Conservation (phyloP, 495 filamentous ascomycete genomes). For the Jackrogersella multiformis region DNA sequence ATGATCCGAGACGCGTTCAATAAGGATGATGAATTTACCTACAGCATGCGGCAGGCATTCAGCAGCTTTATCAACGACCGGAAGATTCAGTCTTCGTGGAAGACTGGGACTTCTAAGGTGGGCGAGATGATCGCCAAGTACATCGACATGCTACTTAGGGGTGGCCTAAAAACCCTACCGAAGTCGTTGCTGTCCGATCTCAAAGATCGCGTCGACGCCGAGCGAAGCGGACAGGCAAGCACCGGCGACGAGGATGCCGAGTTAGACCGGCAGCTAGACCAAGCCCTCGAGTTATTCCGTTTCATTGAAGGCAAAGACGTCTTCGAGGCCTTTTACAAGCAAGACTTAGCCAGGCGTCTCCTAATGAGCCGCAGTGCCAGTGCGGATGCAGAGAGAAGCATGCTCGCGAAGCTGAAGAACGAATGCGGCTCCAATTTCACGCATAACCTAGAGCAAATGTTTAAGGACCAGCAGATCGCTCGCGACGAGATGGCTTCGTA, state of each 20-base stretch:
- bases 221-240: conserved; percentile 63
- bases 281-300: conserved; percentile 91
- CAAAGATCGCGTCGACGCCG: conserved; percentile 59
- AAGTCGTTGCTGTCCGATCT: conserved; percentile 61
- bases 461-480: conserved; percentile 94
- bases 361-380: conserved; percentile 92
- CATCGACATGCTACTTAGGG: conserved; percentile 87
- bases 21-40: conserved; percentile 75
- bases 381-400: conserved; percentile 92
- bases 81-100: conserved; percentile 72
- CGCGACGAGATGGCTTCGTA: conserved; percentile 85
- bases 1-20: conserved; percentile 77
- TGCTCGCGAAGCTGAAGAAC: conserved; percentile 88
- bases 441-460: conserved; percentile 98
- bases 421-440: conserved; percentile 95
- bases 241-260: conserved; percentile 87
- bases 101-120: conserved; percentile 87
- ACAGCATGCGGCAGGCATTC: conserved; percentile 84
- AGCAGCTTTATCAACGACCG: conserved; percentile 88
- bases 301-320: conserved; percentile 98
- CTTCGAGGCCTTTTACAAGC: conserved; percentile 99
- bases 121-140: conserved; percentile 99
- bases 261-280: conserved; percentile 87
- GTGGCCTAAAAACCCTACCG: conserved; percentile 83
- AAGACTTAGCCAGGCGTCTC: conserved; percentile 86